Evolutionary conservation across 805 yeast species (phyloP), one percentile per base, ranked within the genome.

Genomic region (Pichia membranifaciens): DNA sequence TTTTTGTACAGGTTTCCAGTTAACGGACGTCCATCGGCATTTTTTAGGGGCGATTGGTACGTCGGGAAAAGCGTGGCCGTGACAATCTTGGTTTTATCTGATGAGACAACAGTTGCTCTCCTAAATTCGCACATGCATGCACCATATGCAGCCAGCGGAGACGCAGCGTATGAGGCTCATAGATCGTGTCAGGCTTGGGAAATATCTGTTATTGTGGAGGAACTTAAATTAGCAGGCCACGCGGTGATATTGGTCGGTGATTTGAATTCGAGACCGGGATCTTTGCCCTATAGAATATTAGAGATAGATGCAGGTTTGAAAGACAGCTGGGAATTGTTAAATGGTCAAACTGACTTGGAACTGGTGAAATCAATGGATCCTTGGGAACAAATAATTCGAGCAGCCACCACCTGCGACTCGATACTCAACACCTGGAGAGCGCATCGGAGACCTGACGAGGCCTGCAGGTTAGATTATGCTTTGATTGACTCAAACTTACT

Each of bases 171-270:
- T 60, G 71, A 81, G 3, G 86, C 96, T 55, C 98, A 93, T 60
- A 71, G 99, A 42, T 82, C 96, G 0, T 78, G 93, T 49, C 99
- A 93, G 65, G 97, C 98, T 0, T 93, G 98, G 98, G 96, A 90
- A 62, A 78, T 93, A 62, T 75, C 93, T 31, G 76, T 79, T 44
- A 50, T 89, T 32, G 80, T 85, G 1, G 72, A 73, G 16, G 64
- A 81, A 33, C 74, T 90, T 40, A 71, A 73, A 39, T 72, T 70
- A 47, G 84, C 91, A 0, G 96, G 97, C 0, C 84, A 87, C 62
- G 84, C 90, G 1, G 91, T 87, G 0, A 75, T 93, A 28, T 80
- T 89, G 45, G 96, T 90, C 29, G 99, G 99, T 2, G 99, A 93
- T 65, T 74, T 93, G 59, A 93, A 93, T 62, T 85, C 93, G 4